Evolutionary conservation across 495 filamentous ascomycete species (phyloP).

Genomic region (Sordaria brevicollis): DNA sequence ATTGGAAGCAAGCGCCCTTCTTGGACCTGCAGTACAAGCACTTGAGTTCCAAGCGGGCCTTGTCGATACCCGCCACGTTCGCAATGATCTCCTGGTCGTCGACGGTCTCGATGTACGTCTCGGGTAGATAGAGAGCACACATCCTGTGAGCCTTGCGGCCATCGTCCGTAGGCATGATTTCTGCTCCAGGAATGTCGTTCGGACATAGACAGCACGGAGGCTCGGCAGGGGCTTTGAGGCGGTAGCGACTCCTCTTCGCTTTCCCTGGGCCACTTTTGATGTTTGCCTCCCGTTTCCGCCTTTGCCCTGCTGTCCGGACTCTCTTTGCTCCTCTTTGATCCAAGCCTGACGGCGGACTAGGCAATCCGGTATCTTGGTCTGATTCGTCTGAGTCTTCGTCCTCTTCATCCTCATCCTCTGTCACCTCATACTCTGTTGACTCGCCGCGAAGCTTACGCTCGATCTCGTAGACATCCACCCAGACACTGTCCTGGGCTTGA

Average conservation of each 20-base stretch:
- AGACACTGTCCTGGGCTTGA: conserved; percentile 79
- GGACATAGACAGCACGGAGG: conserved; percentile 92
- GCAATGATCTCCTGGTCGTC: conserved; percentile 60
- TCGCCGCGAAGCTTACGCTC: conserved; percentile 90
- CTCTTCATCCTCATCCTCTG: conserved; percentile 65
- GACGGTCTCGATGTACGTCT: conserved; percentile 74
- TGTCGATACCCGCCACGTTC: conserved; percentile 70
- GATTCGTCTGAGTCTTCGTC: conserved; percentile 57
- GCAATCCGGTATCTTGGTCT: conserved; percentile 52
- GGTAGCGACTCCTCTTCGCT: conserved; percentile 63
- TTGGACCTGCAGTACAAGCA: conserved; percentile 92
- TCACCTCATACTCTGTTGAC: conserved; percentile 81
- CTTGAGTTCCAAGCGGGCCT: conserved; percentile 80
- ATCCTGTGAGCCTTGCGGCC: conserved; percentile 79
- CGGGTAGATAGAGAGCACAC: conserved; percentile 83
- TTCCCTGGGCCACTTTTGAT: conserved; percentile 39
- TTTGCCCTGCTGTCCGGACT: conserved; percentile 49
- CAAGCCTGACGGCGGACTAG: conserved; percentile 57
- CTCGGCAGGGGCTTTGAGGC: conserved; percentile 56
- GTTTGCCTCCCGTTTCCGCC: conserved; percentile 29
- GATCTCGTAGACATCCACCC: conserved; percentile 92
- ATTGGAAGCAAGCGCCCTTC: conserved; percentile 93
- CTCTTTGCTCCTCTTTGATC: conserved; percentile 34
- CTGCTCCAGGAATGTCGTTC: conserved; percentile 77
- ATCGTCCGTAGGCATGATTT: conserved; percentile 78